These are phyloP conservation scores for Arabidopsis hybrid DNA, from an alignment of 441 rosid genomes.

Conservation along the genomic window DNA sequence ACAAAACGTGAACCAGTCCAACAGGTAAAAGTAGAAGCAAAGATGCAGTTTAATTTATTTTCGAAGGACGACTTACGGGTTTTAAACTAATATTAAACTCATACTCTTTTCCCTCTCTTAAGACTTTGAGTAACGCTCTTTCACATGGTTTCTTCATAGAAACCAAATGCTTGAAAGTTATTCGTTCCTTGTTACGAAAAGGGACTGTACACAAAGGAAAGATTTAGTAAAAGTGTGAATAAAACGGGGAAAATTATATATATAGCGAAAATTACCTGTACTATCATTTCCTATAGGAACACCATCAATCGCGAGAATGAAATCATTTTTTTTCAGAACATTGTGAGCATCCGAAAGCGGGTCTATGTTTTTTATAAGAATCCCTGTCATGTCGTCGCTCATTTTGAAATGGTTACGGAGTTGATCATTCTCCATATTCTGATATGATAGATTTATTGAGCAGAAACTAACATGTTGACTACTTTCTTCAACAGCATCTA, in stretches of 20 bases:
- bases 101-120: constrained; percentile 62
- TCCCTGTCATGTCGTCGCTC: constrained; percentile 65
- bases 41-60: too few relatives aligned
- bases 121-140: constrained; percentile 54
- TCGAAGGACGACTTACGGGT: constrained; percentile 57
- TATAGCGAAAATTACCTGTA: constrained; percentile 51
- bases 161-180: constrained; percentile 74
- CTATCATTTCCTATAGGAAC: constrained; percentile 79
- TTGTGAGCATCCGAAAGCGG: constrained; percentile 60
- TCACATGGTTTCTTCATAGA: constrained; percentile 82
- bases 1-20: neutral
- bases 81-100: constrained; percentile 57
- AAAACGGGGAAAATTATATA: neutral
- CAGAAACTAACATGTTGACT: neutral
- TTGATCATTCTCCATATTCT: constrained; percentile 65
- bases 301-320: constrained; percentile 71
- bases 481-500: neutral
- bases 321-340: constrained; percentile 61
- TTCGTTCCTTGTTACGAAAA: constrained; percentile 71
- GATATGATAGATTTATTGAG: constrained; percentile 48
- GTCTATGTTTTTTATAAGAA: constrained; percentile 71
- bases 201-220: constrained; percentile 57
- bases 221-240: constrained; percentile 15
- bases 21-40: too few relatives aligned
- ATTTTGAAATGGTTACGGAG: constrained; percentile 60